Evolutionary conservation across 139 green algal genomes (phyloP).

Genomic region (Nannochloris sp.): DNA sequence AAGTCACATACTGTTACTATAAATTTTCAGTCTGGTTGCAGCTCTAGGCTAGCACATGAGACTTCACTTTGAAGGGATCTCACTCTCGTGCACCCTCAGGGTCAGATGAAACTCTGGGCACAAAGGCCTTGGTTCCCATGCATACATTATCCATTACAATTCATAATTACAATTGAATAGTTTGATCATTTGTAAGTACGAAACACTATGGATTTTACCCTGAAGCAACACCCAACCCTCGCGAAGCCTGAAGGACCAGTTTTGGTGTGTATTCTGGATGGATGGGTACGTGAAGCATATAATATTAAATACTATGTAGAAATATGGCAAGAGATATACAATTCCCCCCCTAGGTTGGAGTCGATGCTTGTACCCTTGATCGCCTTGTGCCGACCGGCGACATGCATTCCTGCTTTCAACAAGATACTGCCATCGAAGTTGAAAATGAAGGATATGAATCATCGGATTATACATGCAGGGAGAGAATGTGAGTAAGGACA

Average conservation of each 20-base stretch:
- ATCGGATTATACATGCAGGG: slow-evolving; percentile 23
- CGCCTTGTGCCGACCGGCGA: no score
- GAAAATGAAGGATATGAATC: not conserved
- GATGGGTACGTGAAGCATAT: slow-evolving; percentile 19
- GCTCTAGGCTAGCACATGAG: no score
- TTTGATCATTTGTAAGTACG: not conserved
- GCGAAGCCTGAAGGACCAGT: slow-evolving; percentile 51
- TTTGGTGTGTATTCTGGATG: slow-evolving; percentile 47
- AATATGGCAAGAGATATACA: not conserved
- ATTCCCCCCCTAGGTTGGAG: not conserved
- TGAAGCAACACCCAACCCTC: slow-evolving; percentile 54
- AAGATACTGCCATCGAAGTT: no score
- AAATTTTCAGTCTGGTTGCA: no score
- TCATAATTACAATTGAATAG: no score
- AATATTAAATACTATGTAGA: not conserved
- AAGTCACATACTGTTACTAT: no score
- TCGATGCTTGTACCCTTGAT: slow-evolving; percentile 3
- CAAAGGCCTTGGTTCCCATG: no score
- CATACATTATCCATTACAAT: no score
- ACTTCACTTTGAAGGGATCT: no score
- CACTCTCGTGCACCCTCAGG: no score
- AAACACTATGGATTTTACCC: slow-evolving; percentile 18
- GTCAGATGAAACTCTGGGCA: no score
- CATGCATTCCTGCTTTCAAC: no score
- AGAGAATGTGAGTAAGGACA: slow-evolving; percentile 64